These are phyloP conservation scores for Mycotypha africana DNA, from an alignment of 371 early-diverging fungal genomes.

Conservation along the genomic window DNA sequence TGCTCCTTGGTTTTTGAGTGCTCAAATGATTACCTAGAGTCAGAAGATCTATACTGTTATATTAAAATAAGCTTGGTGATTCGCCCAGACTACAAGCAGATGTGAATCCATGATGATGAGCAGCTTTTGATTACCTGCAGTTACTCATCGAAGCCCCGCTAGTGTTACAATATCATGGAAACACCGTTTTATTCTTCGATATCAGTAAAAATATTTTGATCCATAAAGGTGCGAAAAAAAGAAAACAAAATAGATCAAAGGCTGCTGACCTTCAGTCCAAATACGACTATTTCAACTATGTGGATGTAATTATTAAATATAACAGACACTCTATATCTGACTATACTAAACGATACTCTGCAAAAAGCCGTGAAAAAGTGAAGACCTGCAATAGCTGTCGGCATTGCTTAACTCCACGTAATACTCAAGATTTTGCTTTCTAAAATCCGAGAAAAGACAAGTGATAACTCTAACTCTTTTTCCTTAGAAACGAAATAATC, in stretches of 20 bases:
- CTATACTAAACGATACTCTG: neutral
- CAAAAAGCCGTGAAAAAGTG: neutral
- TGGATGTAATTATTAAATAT: neutral
- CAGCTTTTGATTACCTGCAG: too few relatives aligned
- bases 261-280: slow-evolving; percentile 3
- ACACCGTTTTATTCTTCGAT: too few relatives aligned
- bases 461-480: slow-evolving; percentile 4
- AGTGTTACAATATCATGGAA: too few relatives aligned
- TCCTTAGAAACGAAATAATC: slow-evolving; percentile 8
- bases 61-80: too few relatives aligned
- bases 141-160: too few relatives aligned
- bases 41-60: too few relatives aligned
- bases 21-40: too few relatives aligned
- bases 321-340: slow-evolving; percentile 1
- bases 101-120: too few relatives aligned
- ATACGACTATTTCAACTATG: slow-evolving; percentile 3
- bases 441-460: slow-evolving; percentile 1
- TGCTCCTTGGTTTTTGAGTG: too few relatives aligned
- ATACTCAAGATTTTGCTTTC: slow-evolving; percentile 3
- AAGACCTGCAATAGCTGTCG: slow-evolving; percentile 3
- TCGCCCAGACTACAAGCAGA: too few relatives aligned
- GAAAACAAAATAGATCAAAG: neutral
- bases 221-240: slow-evolving; percentile 1
- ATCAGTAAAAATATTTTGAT: neutral
- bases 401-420: slow-evolving; percentile 3